Conservation (phyloP, 306 rosid genomes). For the Glycyrrhiza uralensis region DNA sequence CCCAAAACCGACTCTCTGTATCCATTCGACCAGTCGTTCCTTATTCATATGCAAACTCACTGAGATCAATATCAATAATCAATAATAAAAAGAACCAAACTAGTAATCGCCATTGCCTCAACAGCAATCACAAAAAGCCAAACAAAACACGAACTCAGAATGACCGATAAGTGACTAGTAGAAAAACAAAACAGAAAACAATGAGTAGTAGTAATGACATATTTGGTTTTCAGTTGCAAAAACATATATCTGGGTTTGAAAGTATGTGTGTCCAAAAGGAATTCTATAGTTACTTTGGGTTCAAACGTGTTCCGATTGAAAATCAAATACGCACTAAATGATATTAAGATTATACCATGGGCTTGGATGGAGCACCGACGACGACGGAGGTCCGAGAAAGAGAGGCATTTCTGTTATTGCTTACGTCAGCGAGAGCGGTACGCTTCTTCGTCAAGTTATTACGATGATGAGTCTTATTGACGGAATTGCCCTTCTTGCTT, state of each 20-base stretch:
- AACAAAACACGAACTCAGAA: neutral
- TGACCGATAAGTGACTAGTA: neutral
- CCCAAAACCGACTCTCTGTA: neutral
- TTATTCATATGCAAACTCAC: neutral
- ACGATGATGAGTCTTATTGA: slow-evolving; percentile 36
- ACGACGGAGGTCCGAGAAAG: neutral
- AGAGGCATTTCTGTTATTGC: slow-evolving; percentile 40
- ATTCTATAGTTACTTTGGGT: too few species aligned
- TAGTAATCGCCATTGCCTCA: neutral
- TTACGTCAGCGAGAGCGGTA: slow-evolving; percentile 47
- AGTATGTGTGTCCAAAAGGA: too few species aligned
- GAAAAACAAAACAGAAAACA: neutral
- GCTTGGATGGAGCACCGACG: slow-evolving; percentile 23
- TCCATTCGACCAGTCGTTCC: neutral
- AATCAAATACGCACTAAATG: too few species aligned
- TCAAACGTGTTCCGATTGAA: too few species aligned
- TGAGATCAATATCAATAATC: neutral
- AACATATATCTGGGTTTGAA: too few species aligned
- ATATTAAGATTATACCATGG: too few species aligned
- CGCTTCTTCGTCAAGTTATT: slow-evolving; percentile 46
- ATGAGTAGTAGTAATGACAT: too few species aligned
- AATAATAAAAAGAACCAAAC: neutral
- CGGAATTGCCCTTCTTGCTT: slow-evolving; percentile 28
- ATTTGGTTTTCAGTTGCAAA: too few species aligned
- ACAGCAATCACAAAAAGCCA: neutral